Evolutionary conservation across 2,329 filamentous ascomycete species (phyloP).

Genomic region (Monilinia fructigena): DNA sequence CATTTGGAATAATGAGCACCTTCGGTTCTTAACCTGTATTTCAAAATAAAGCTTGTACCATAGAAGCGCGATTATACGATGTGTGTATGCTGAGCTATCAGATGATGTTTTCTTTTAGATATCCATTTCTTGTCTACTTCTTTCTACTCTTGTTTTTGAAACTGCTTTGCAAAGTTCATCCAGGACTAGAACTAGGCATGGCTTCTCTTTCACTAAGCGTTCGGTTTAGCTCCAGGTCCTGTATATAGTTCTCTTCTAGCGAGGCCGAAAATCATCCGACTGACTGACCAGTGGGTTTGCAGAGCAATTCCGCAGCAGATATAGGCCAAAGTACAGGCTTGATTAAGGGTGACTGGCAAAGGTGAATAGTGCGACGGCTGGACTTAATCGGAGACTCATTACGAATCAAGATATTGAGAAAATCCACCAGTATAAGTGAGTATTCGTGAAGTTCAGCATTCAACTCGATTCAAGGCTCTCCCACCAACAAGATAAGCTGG

Average conservation of each 20-base stretch:
- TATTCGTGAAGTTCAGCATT: constrained; percentile 13
- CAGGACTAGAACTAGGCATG: neutral
- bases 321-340: neutral
- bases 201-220: neutral
- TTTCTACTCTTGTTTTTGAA: neutral
- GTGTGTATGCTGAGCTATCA: constrained; percentile 16
- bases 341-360: neutral
- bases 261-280: neutral
- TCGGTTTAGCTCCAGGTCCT: neutral
- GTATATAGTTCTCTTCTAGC: neutral
- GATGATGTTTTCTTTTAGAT: neutral
- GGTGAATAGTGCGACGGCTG: neutral
- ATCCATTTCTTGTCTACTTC: neutral
- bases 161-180: neutral
- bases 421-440: neutral
- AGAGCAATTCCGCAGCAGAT: neutral
- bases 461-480: constrained; percentile 27
- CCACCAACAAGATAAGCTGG: constrained; percentile 31
- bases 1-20: constrained; percentile 22
- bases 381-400: neutral
- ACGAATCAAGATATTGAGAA: neutral
- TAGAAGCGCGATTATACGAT: constrained; percentile 17
- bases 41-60: constrained; percentile 23
- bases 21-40: constrained; percentile 23
- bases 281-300: neutral